Conservation (phyloP, 805 yeast species). For the Priceomyces fermenticarens region DNA sequence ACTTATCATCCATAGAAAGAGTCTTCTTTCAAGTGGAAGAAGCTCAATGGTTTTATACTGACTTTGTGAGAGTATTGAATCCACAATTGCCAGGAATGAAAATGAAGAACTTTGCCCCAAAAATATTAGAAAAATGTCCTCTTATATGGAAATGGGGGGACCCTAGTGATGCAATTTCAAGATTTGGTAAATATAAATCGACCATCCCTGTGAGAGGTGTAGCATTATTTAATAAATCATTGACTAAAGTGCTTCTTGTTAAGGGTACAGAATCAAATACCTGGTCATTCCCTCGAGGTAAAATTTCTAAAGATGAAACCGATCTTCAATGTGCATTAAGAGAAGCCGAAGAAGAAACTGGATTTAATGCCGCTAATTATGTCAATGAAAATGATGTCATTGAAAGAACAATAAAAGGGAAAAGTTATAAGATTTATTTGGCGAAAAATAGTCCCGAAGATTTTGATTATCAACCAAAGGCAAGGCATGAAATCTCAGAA, state of each 20-base stretch:
- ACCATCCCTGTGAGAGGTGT: conserved; percentile 96
- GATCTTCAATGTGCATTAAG: conserved; percentile 88
- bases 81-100: conserved; percentile 74
- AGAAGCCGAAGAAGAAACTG: conserved; percentile 91
- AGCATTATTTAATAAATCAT: conserved; percentile 69
- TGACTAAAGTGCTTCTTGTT: conserved; percentile 73
- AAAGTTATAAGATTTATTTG: conserved; percentile 80
- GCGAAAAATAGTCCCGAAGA: conserved; percentile 76
- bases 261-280: conserved; percentile 75
- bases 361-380: conserved; percentile 73
- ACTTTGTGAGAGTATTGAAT: conserved; percentile 69
- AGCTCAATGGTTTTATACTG: conserved; percentile 97
- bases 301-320: conserved; percentile 87
- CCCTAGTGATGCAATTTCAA: conserved; percentile 71
- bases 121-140: conserved; percentile 67
- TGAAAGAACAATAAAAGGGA: conserved; percentile 79
- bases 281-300: conserved; percentile 98
- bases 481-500: conserved; percentile 81
- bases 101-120: conserved; percentile 71
- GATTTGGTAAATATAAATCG: conserved; percentile 81
- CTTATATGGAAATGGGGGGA: conserved; percentile 81
- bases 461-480: conserved; percentile 72
- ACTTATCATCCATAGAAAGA: conserved; percentile 73
- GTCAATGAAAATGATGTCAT: conserved; percentile 69
- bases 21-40: conserved; percentile 94